Conservation (phyloP, 495 filamentous ascomycete species). For the Penicillium soppii region DNA sequence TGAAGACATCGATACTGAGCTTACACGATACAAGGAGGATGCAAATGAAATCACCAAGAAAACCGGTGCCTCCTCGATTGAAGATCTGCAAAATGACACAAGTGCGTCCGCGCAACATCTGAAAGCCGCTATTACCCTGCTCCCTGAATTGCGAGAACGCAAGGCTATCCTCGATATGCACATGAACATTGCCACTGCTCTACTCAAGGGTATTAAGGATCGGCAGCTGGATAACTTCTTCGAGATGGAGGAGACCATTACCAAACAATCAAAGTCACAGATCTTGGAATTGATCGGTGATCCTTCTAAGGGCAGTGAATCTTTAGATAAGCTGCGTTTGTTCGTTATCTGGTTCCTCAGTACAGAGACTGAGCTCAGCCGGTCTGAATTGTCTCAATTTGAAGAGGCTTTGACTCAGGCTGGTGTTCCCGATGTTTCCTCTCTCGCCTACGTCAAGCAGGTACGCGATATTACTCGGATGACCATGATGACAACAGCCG, state of each 20-base stretch:
- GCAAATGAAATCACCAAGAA: conserved; percentile 92
- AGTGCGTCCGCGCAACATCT: conserved; percentile 89
- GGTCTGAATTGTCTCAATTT: conserved; percentile 80
- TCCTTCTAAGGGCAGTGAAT: conserved; percentile 73
- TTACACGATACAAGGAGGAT: conserved; percentile 94
- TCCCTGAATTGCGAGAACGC: conserved; percentile 89
- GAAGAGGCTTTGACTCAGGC: conserved; percentile 78
- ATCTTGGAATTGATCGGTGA: conserved; percentile 87
- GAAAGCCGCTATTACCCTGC: conserved; percentile 87
- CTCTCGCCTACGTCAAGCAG: conserved; percentile 83
- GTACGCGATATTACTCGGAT: conserved; percentile 95
- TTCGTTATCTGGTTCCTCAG: conserved; percentile 99
- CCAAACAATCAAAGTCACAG: conserved; percentile 87
- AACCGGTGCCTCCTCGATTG: conserved; percentile 88
- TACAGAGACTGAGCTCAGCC: conserved; percentile 83
- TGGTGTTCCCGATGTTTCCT: conserved; percentile 67
- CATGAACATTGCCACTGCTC: conserved; percentile 93
- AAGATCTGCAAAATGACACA: conserved; percentile 88
- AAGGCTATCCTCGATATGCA: conserved; percentile 96
- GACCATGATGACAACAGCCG: conserved; percentile 95
- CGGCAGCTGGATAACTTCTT: conserved; percentile 95
- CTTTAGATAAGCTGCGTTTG: conserved; percentile 83
- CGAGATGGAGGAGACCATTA: conserved; percentile 91
- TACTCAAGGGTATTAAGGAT: conserved; percentile 88
- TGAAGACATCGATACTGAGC: conserved; percentile 90